phyloP scores from a whole-genome alignment of 768 basidiomycete genomes.

The Mycena floridula region DNA sequence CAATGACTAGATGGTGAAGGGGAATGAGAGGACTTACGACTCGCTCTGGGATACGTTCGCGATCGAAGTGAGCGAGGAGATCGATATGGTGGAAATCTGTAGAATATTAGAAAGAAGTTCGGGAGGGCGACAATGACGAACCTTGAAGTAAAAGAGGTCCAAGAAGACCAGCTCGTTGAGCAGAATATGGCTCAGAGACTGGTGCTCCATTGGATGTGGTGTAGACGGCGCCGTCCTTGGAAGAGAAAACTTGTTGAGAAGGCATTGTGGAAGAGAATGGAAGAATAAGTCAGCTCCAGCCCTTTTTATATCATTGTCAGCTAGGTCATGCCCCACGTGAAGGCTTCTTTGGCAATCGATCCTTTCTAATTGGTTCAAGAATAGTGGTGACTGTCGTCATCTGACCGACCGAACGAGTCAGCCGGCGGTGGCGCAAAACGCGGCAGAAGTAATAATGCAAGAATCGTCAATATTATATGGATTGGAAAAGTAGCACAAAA shows the following conservation, averaged over 20 bases:
- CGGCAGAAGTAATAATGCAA: no score
- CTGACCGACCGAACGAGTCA: no score
- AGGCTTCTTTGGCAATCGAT: no score
- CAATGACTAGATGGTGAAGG: slow-evolving; percentile 11
- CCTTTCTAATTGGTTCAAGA: no score
- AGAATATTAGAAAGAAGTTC: slow-evolving; percentile 9
- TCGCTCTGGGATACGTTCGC: slow-evolving; percentile 95
- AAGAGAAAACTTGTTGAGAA: slow-evolving; percentile 48
- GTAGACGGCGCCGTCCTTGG: slow-evolving; percentile 59
- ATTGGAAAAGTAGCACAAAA: no score
- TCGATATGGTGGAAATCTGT: slow-evolving; percentile 87
- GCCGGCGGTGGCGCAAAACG: no score
- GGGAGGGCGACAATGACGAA: slow-evolving; percentile 21
- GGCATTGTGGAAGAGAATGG: slow-evolving; percentile 42
- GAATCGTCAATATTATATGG: no score
- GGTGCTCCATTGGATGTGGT: slow-evolving; percentile 85
- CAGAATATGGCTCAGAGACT: slow-evolving; percentile 68
- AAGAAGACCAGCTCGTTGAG: slow-evolving; percentile 63
- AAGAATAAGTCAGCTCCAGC: no score
- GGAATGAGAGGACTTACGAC: slow-evolving; percentile 44
- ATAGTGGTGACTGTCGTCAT: no score
- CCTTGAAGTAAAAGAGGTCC: slow-evolving; percentile 91
- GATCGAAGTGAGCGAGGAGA: slow-evolving; percentile 86
- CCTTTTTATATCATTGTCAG: no score
- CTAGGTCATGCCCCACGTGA: no score